phyloP scores from a whole-genome alignment of 306 rosid species.

The Ochetophila trinervis region DNA sequence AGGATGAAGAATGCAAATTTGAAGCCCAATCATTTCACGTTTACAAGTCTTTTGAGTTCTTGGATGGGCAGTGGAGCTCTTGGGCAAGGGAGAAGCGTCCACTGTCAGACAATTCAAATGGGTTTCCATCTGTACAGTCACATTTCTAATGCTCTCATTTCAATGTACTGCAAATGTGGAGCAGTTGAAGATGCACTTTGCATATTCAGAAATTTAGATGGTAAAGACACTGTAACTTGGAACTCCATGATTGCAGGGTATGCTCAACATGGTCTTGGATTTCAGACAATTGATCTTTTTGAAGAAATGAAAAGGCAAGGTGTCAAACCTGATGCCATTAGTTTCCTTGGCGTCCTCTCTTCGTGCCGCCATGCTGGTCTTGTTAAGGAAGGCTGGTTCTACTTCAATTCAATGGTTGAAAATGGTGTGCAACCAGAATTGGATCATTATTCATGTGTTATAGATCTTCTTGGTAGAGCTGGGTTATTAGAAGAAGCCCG shows the following conservation, averaged over 20 bases:
- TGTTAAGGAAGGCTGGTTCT: slow-evolving; percentile 55
- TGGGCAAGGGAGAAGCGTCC: slow-evolving; percentile 66
- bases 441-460: slow-evolving; percentile 74
- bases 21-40: slow-evolving; percentile 68
- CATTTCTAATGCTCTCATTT: slow-evolving; percentile 61
- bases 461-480: slow-evolving; percentile 84
- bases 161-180: slow-evolving; percentile 87
- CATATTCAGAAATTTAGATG: slow-evolving; percentile 45
- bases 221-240: slow-evolving; percentile 68
- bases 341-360: slow-evolving; percentile 66
- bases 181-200: slow-evolving; percentile 49
- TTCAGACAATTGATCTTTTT: slow-evolving; percentile 56
- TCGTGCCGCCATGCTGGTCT: slow-evolving; percentile 77
- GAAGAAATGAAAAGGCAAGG: slow-evolving; percentile 53
- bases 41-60: slow-evolving; percentile 63
- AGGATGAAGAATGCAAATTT: slow-evolving; percentile 41
- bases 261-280: slow-evolving; percentile 70
- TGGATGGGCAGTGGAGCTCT: slow-evolving; percentile 84
- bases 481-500: slow-evolving; percentile 64
- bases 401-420: slow-evolving; percentile 63
- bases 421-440: slow-evolving; percentile 58
- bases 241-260: slow-evolving; percentile 84
- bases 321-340: slow-evolving; percentile 59
- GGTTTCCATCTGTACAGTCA: slow-evolving; percentile 57
- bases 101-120: slow-evolving; percentile 54